Percentiles rank a stretch among this genome's conserved stretches.
Conservation (phyloP, 2,329 filamentous ascomycete species). For the Pseudocercospora cruenta region DNA sequence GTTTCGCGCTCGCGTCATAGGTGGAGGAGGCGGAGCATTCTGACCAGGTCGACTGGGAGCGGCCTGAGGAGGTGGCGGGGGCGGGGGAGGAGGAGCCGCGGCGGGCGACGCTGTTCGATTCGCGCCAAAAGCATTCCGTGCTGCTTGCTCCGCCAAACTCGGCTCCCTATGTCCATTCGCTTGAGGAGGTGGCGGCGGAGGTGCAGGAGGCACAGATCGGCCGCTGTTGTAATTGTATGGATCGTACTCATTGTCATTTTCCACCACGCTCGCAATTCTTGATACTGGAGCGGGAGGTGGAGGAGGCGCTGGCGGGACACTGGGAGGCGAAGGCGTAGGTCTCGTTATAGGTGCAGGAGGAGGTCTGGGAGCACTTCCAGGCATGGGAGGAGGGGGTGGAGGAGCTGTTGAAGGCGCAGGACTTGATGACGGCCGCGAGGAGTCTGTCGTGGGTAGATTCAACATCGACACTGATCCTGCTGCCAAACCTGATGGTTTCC, state of each 20-base stretch:
- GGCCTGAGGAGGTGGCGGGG: constrained; percentile 34
- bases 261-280: constrained; percentile 21
- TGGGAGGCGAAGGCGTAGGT: constrained; percentile 42
- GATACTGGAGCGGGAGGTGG: constrained; percentile 22
- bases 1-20: constrained; percentile 29
- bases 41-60: constrained; percentile 43
- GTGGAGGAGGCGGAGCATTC: constrained; percentile 47
- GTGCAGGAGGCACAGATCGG: constrained; percentile 59
- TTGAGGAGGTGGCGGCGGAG: constrained; percentile 46
- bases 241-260: constrained; percentile 29
- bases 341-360: constrained; percentile 30
- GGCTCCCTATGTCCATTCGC: constrained; percentile 44
- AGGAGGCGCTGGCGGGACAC: constrained; percentile 53
- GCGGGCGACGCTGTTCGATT: constrained; percentile 43
- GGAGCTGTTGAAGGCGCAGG: constrained; percentile 66
- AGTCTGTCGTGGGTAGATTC: constrained; percentile 38
- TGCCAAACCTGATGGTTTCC: constrained; percentile 59
- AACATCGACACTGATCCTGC: constrained; percentile 39
- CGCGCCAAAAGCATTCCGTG: constrained; percentile 57
- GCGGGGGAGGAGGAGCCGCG: constrained; percentile 44
- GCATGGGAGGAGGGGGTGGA: constrained; percentile 44
- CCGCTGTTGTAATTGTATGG: constrained; percentile 25
- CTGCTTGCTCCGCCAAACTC: constrained; percentile 62
- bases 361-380: constrained; percentile 45
- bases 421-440: constrained; percentile 53